A percentile compares a stretch with the other conserved stretches of the same genome.
Conservation (phyloP, 2,329 filamentous ascomycete genomes). For the Monilinia polystroma region DNA sequence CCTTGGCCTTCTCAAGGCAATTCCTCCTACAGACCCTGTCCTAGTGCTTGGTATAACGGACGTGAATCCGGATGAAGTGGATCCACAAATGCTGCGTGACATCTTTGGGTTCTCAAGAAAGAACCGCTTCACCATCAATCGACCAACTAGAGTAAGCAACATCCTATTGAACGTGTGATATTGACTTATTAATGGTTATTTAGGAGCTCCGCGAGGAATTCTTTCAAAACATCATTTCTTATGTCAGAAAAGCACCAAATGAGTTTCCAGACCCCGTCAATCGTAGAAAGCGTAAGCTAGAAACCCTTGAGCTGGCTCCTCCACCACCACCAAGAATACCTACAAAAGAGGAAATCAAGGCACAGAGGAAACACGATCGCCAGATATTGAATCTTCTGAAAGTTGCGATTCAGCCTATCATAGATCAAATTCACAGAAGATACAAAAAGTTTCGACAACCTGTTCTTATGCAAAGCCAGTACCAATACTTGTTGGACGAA, state of each 20-base stretch:
- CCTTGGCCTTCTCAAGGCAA: slow-evolving; percentile 72
- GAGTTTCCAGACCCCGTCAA: slow-evolving; percentile 87
- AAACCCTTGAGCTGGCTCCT: slow-evolving; percentile 67
- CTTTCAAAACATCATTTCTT: slow-evolving; percentile 71
- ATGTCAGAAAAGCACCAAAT: slow-evolving; percentile 73
- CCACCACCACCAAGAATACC: slow-evolving; percentile 66
- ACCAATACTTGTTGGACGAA: slow-evolving; percentile 82
- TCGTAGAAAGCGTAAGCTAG: slow-evolving; percentile 81
- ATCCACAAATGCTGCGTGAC: slow-evolving; percentile 65
- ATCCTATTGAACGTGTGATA: slow-evolving; percentile 2
- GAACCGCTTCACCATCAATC: slow-evolving; percentile 69
- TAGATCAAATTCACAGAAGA: slow-evolving; percentile 91
- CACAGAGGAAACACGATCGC: slow-evolving; percentile 77
- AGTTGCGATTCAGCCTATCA: slow-evolving; percentile 85
- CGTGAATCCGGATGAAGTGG: slow-evolving; percentile 59
- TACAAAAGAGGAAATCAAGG: slow-evolving; percentile 77
- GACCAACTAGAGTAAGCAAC: slow-evolving; percentile 60
- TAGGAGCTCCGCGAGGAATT: slow-evolving; percentile 70
- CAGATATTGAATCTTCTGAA: slow-evolving; percentile 84
- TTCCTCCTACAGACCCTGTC: slow-evolving; percentile 88
- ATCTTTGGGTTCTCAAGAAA: slow-evolving; percentile 83
- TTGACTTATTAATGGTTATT: slow-evolving; percentile 22
- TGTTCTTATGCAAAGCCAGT: slow-evolving; percentile 69
- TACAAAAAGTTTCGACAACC: slow-evolving; percentile 86
- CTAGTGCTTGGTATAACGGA: slow-evolving; percentile 86